Conservation (phyloP, 306 rosid species). For the Corylus americana region DNA sequence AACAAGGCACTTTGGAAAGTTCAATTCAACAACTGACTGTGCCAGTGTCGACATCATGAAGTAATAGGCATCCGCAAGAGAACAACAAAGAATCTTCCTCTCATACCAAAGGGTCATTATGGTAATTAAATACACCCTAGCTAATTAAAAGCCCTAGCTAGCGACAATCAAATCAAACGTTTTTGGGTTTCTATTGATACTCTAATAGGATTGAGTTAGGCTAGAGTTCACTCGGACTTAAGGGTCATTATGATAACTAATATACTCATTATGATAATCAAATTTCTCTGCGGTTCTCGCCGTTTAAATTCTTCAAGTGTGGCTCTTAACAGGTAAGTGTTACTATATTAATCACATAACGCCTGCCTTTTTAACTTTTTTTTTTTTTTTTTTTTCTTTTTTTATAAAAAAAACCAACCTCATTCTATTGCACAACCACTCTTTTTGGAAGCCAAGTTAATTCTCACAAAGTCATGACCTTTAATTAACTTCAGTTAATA, state of each 20-base stretch:
- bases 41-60: not conserved
- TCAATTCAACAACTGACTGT: not conserved
- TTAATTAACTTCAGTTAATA: not conserved
- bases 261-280: too few relatives aligned
- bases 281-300: too few relatives aligned
- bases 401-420: conserved; percentile 9
- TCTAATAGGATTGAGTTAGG: fast-evolving
- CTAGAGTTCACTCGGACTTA: too few relatives aligned
- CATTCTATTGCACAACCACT: conserved; percentile 6
- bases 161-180: too few relatives aligned
- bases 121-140: not conserved
- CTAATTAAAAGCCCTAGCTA: not conserved
- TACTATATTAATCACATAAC: too few relatives aligned
- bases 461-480: too few relatives aligned
- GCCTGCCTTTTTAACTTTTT: too few relatives aligned
- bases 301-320: too few relatives aligned
- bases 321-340: too few relatives aligned
- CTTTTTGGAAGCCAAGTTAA: not conserved
- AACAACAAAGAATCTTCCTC: conserved; percentile 13
- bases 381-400: too few relatives aligned
- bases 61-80: conserved; percentile 2
- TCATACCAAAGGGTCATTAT: not conserved
- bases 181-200: too few relatives aligned
- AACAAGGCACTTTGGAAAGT: not conserved
- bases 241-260: too few relatives aligned